A percentile compares a stretch with the other conserved stretches of the same genome.
Evolutionary conservation across 176 grass and related monocot species (phyloP).

Genomic region (Miscanthus lutarioriparius): DNA sequence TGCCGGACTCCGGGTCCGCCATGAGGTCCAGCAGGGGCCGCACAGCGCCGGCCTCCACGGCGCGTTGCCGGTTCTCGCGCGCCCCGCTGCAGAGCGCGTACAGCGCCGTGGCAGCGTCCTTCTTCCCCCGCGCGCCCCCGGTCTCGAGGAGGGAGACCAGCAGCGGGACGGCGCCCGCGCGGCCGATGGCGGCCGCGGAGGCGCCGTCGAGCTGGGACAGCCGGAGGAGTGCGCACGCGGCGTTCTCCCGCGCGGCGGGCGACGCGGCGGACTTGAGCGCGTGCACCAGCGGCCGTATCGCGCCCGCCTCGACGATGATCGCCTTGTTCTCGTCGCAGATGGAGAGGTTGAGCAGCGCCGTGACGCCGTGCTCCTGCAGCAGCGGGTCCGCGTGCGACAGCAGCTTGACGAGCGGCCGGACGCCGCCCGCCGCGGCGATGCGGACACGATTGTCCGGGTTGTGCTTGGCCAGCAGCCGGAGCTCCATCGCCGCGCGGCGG

Average conservation of each 20-base stretch:
- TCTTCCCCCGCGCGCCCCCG: slow-evolving; percentile 71
- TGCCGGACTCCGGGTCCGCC: slow-evolving; percentile 78
- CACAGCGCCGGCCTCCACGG: slow-evolving; percentile 67
- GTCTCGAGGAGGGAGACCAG: slow-evolving; percentile 77
- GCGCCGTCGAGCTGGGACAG: slow-evolving; percentile 64
- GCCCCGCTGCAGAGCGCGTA: slow-evolving; percentile 65
- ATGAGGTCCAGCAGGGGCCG: slow-evolving; percentile 76
- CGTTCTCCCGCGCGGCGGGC: slow-evolving; percentile 71
- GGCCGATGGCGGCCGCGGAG: slow-evolving; percentile 56
- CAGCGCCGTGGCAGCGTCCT: slow-evolving; percentile 87
- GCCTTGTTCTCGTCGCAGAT: no score
- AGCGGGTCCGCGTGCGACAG: slow-evolving; percentile 77
- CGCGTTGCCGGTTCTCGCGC: slow-evolving; percentile 63
- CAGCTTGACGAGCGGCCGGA: slow-evolving; percentile 62
- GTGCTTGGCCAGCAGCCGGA: slow-evolving; percentile 84
- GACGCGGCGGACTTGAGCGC: slow-evolving; percentile 71
- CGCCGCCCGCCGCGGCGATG: slow-evolving; percentile 68
- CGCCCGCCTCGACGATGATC: no score
- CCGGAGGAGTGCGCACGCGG: slow-evolving; percentile 72
- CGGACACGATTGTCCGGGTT: slow-evolving; percentile 89
- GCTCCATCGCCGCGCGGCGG: slow-evolving; percentile 60
- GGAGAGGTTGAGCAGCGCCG: slow-evolving; percentile 80
- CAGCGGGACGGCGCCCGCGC: slow-evolving; percentile 67
- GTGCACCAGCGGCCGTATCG: slow-evolving; percentile 48
- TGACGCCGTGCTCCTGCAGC: slow-evolving; percentile 37